A percentile compares a stretch with the other conserved stretches of the same genome.
Conservation (phyloP, 352 stramenopile species). For the Peronospora belbahrii region DNA sequence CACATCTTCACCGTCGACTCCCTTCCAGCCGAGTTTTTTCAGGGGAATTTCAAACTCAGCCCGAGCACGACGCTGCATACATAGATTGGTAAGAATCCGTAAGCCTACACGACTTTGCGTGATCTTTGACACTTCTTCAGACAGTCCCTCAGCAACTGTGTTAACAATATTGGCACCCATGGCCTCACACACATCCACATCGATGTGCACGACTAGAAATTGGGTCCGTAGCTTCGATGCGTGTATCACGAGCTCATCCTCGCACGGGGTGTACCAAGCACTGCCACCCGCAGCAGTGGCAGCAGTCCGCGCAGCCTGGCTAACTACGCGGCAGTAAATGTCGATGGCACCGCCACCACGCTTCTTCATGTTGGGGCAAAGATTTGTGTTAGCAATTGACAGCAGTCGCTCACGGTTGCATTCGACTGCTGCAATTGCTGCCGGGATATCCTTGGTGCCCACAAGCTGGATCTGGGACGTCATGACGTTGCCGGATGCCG, state of each 20-base stretch:
- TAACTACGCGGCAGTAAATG: constrained; percentile 77
- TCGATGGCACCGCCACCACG: constrained; percentile 70
- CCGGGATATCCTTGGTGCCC: constrained; percentile 50
- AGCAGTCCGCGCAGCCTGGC: constrained; percentile 27
- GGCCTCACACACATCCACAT: constrained; percentile 83
- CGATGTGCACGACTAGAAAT: constrained; percentile 79
- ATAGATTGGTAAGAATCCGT: constrained; percentile 88
- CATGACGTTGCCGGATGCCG: constrained; percentile 80
- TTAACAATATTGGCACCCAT: constrained; percentile 89
- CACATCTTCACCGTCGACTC: constrained; percentile 66
- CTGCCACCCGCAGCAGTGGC: constrained; percentile 13
- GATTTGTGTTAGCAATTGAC: constrained; percentile 61
- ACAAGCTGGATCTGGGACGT: constrained; percentile 83
- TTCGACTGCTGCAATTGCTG: constrained; percentile 45
- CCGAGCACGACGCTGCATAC: constrained; percentile 68
- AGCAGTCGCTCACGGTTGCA: constrained; percentile 50
- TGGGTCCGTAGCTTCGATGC: constrained; percentile 28
- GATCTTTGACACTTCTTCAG: constrained; percentile 58
- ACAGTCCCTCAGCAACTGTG: constrained; percentile 76
- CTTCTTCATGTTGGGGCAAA: constrained; percentile 84
- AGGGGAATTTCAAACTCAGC: constrained; percentile 68
- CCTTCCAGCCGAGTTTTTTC: constrained; percentile 71
- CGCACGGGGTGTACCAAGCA: constrained; percentile 53
- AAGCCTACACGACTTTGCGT: constrained; percentile 61
- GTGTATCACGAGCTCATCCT: constrained; percentile 46